A percentile compares a stretch with the other conserved stretches of the same genome.
These are phyloP conservation scores for Leishmania tropica DNA, from an alignment of 208 protist genomes.

Conservation along the genomic window DNA sequence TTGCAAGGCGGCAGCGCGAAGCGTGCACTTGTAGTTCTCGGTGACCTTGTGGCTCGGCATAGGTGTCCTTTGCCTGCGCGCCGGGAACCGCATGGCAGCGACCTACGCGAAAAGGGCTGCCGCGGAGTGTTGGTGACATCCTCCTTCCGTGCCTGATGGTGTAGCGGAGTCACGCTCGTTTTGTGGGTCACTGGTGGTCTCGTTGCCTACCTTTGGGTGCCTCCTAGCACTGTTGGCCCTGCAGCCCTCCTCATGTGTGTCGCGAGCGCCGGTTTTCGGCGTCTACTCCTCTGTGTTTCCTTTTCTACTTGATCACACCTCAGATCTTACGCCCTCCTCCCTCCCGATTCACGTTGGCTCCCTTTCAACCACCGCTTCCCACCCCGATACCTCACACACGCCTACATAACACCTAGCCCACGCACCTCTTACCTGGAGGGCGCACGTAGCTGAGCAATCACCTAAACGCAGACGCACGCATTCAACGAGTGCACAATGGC, in stretches of 20 bases:
- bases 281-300: neutral
- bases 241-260: neutral
- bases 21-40: neutral
- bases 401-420: neutral
- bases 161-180: neutral
- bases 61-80: neutral
- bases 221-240: neutral
- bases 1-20: no score
- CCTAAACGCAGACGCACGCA: slow-evolving; percentile 7
- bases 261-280: neutral
- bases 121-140: neutral
- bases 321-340: neutral
- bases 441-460: neutral
- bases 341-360: neutral
- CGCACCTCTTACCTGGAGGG: neutral
- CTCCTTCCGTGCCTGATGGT: no score
- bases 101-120: no score
- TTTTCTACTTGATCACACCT: neutral
- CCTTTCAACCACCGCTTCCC: neutral
- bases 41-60: no score
- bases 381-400: neutral
- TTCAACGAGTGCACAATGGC: slow-evolving; percentile 54
- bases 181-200: neutral
- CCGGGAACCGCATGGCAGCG: neutral
- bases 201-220: neutral